phyloP scores from a whole-genome alignment of 257 asterid species.

The Lithospermum erythrorhizon region DNA sequence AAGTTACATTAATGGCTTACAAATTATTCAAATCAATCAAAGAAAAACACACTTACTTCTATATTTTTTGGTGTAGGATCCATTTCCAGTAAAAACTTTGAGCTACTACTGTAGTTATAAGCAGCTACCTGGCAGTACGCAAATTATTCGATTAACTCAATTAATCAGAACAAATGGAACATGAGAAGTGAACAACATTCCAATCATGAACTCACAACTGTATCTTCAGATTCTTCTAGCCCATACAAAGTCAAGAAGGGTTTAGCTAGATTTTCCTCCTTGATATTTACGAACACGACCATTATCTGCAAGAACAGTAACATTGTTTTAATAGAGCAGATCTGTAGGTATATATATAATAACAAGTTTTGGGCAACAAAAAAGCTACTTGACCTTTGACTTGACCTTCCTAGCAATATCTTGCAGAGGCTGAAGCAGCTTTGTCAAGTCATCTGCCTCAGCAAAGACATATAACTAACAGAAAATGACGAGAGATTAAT shows the following conservation, averaged over 20 bases:
- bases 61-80: conserved; percentile 49
- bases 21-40: conserved; percentile 6
- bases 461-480: conserved; percentile 69
- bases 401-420: conserved; percentile 66
- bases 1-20: conserved; percentile 5
- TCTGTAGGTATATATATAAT: conserved; percentile 2
- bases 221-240: conserved; percentile 60
- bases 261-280: conserved; percentile 80
- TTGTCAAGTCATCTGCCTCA: conserved; percentile 47
- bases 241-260: conserved; percentile 88
- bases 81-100: conserved; percentile 59
- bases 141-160: not conserved
- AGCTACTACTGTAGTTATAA: conserved; percentile 51
- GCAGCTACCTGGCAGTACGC: conserved; percentile 38
- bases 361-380: not conserved
- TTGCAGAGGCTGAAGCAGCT: conserved; percentile 52
- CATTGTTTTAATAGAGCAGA: conserved; percentile 8
- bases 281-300: conserved; percentile 59
- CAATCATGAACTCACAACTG: conserved; percentile 30
- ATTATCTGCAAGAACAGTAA: conserved; percentile 47
- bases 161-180: conserved; percentile 2
- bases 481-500: not conserved
- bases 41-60: conserved; percentile 33
- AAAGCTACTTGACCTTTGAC: conserved; percentile 47
- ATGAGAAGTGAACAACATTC: conserved; percentile 1